Conservation (phyloP, 2,329 filamentous ascomycete species). For the Myriosclerotinia curreyana region DNA sequence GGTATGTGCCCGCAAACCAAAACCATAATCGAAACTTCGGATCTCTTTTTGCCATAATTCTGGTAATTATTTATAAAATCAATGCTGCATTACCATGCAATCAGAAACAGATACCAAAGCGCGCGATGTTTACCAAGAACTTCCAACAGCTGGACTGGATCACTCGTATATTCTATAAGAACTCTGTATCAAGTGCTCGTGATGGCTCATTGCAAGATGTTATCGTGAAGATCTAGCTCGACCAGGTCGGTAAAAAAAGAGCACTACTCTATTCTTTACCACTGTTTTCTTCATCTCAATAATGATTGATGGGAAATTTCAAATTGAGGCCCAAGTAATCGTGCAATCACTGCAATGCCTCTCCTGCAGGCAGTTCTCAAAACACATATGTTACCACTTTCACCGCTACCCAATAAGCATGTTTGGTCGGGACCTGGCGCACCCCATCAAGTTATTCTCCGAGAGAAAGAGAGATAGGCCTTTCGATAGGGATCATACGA, state of each 20-base stretch:
- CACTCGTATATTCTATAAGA: not conserved
- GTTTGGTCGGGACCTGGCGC: not conserved
- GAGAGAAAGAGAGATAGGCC: not conserved
- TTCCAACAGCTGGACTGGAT: not conserved
- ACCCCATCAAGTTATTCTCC: not conserved
- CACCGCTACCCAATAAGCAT: conserved; percentile 7
- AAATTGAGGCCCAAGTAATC: not conserved
- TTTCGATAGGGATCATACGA: not conserved
- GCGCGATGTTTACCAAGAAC: no score
- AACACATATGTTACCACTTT: not conserved
- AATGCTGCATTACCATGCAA: not conserved
- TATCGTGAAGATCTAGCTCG: not conserved
- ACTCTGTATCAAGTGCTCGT: not conserved
- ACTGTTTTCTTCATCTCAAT: not conserved
- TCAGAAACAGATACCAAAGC: not conserved
- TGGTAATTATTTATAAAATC: no score
- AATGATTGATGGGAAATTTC: not conserved
- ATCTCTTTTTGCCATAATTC: not conserved
- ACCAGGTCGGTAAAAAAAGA: not conserved
- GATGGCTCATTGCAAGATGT: not conserved
- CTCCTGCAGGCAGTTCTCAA: not conserved
- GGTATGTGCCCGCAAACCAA: not conserved
- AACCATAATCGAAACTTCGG: not conserved
- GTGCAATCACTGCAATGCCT: not conserved
- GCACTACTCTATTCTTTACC: not conserved